Conservation (phyloP, 1,284 basidiomycete genomes). For the Irpex lacteus region DNA sequence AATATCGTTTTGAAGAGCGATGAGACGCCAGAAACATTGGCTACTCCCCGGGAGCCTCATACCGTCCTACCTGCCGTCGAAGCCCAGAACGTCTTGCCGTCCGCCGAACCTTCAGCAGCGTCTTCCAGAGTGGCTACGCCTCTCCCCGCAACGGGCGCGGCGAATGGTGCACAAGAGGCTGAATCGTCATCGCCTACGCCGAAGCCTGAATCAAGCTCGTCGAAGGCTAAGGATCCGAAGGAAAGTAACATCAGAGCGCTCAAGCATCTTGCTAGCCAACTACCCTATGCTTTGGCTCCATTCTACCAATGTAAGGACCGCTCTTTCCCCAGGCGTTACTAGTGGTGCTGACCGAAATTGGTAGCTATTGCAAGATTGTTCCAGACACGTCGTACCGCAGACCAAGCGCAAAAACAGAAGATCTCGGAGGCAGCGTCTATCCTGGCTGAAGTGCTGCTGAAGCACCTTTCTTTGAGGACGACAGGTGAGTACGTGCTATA, state of each 20-base stretch:
- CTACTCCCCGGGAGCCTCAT: background rate
- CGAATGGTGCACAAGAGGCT: constrained; percentile 39
- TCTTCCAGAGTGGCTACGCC: constrained; percentile 22
- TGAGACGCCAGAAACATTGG: background rate
- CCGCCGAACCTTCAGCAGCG: constrained; percentile 41
- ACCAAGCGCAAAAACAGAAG: constrained; percentile 77
- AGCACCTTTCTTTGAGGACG: constrained; percentile 63
- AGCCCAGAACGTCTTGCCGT: constrained; percentile 20
- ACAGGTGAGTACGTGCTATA: constrained; percentile 40
- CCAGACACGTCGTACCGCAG: constrained; percentile 77
- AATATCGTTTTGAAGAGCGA: constrained; percentile 74
- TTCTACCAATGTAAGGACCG: constrained; percentile 82
- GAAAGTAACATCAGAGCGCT: constrained; percentile 76
- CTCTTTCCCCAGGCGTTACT: background rate
- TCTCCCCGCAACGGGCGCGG: constrained; percentile 14
- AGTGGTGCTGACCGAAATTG: background rate
- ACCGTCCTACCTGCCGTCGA: constrained; percentile 35
- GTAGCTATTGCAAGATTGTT: constrained; percentile 87
- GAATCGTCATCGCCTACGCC: constrained; percentile 20
- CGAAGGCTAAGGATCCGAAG: constrained; percentile 43
- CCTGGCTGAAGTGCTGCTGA: constrained; percentile 72
- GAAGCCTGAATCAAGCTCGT: constrained; percentile 20
- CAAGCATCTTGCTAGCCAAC: constrained; percentile 78
- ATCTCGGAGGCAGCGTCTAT: constrained; percentile 67
- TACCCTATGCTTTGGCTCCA: constrained; percentile 77